Base-by-base conservation (phyloP, 371 early-diverging fungal genomes). In the Mucor circinelloides region DNA sequence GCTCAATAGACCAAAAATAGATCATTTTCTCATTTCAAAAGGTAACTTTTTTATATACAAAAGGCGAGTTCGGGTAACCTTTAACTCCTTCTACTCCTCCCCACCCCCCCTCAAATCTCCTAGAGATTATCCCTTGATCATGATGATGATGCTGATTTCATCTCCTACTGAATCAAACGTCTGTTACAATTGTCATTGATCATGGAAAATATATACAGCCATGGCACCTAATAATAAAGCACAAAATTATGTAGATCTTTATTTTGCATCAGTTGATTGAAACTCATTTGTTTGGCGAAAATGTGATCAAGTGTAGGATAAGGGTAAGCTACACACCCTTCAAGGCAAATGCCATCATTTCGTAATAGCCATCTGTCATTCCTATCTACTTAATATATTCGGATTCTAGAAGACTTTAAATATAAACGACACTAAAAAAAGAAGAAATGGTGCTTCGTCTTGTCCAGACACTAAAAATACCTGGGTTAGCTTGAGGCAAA, bases 381-480 rank as follows among this genome's bases (percentile, higher is more conserved):
- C 50, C 23, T 50, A 50, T 19, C 50, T 23, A 40, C 17, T 8
- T 3, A 25, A 23, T 19, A 10, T 23, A 50, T 19, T 23, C 21
- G 50, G 50, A 50, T 50, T 50, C 13, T 25, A 50, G 50, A 50
- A 50, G 50, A 50, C 50, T 10, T 23, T 25, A 46, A 46, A 6
- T 21, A 48, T 9, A 25, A 50, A n/a, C n/a, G n/a, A 17, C 19
- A 44, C 21, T 36, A 36, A 36, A 36, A n/a, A 30, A 36, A 36
- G 36, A 36, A 36, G 36, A 36, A 12, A 36, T 36, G 3, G 13
- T 36, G 12, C 36, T 36, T 36, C 36, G 12, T 36, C 21, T 23
- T 50, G 50, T 50, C 50, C 23, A 50, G 50, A 50, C 50, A 50
- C 50, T 50, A 44, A 44, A 44, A 44, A 44, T 44, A n/a, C 50